Percentiles rank a stretch among this genome's conserved stretches.
phyloP scores from a whole-genome alignment of 2,329 filamentous ascomycete genomes.

The Xylariaceae sp. region DNA sequence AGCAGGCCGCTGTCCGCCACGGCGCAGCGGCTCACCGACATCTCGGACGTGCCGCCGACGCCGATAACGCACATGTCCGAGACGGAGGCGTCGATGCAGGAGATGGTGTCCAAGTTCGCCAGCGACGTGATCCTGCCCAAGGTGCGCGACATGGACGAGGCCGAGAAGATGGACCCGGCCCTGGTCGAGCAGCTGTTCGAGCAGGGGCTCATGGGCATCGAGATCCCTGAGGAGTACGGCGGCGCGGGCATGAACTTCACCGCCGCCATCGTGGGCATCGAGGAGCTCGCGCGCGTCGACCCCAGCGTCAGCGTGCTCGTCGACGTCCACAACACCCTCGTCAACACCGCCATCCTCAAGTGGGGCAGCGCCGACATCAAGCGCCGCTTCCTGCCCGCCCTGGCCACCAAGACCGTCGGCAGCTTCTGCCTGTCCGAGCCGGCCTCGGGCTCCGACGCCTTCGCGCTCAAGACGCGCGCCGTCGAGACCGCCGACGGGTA shows the following conservation, averaged over 20 bases:
- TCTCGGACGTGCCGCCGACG: constrained; percentile 75
- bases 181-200: constrained; percentile 93
- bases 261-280: constrained; percentile 88
- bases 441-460: constrained; percentile 88
- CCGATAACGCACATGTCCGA: constrained; percentile 92
- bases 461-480: constrained; percentile 87
- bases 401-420: constrained; percentile 84
- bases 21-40: constrained; percentile 49
- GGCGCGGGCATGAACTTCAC: constrained; percentile 99
- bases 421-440: constrained; percentile 93
- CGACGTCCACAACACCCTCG: constrained; percentile 96
- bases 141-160: constrained; percentile 95
- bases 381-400: constrained; percentile 79
- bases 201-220: constrained; percentile 93
- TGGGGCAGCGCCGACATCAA: constrained; percentile 71
- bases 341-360: constrained; percentile 87
- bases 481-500: constrained; percentile 77
- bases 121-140: constrained; percentile 82
- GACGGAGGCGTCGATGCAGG: constrained; percentile 80
- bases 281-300: constrained; percentile 90
- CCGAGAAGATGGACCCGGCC: constrained; percentile 81
- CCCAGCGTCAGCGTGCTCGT: constrained; percentile 92
- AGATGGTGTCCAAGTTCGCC: constrained; percentile 86
- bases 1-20: constrained; percentile 55
- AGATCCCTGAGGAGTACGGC: constrained; percentile 95